Base-by-base conservation (phyloP, 768 basidiomycete genomes). In the Termitomyces sp. region DNA sequence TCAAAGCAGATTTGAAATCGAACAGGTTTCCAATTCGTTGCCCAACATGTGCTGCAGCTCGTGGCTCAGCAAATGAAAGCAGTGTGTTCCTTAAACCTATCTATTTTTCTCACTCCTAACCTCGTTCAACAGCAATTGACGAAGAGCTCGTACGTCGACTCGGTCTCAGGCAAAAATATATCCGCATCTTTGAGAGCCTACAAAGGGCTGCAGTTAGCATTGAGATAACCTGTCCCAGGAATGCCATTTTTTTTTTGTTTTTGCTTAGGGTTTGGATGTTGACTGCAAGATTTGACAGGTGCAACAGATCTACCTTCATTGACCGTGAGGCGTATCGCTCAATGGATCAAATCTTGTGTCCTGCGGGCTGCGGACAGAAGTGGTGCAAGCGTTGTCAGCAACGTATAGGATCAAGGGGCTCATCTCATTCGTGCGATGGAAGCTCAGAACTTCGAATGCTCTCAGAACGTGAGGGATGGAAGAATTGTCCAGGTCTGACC, bases 371-470 rank as follows among this genome's bases (percentile, higher is more conserved):
- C 55, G 63, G 68, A 0, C 68, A 83, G 60, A 69, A 74, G 7
- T 87, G 85, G 86, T 87, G 86, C 68, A 87, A 82, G 68, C 67
- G 68, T 31, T 87, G 86, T 68, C 78, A 77, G 29, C 79, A 82
- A 55, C 54, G 64, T 14, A 66, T 79, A 41, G 68, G 3, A 34
- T 35, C 59, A 59, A 69, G 66, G 17, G 46, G 46, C 19, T 2
- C 8, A 31, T 19, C 27, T 31, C 54, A 85, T 65, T 81, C 81
- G 0, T 87, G 86, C 65, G 84, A 85, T 56, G 83, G 82, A 4
- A 73, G 80, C 12, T 73, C 73, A 2, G 85, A 86, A 62, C 72
- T 86, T 8, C 74, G 78, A 4, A 68, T 77, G 50, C 59, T 86
- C 44, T 82, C 87, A 79, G 66, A 71, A 37, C 59, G 72, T 59